Base-by-base conservation (phyloP, 192 early-diverging fungal genomes). In the Rhizophagus clarus region DNA sequence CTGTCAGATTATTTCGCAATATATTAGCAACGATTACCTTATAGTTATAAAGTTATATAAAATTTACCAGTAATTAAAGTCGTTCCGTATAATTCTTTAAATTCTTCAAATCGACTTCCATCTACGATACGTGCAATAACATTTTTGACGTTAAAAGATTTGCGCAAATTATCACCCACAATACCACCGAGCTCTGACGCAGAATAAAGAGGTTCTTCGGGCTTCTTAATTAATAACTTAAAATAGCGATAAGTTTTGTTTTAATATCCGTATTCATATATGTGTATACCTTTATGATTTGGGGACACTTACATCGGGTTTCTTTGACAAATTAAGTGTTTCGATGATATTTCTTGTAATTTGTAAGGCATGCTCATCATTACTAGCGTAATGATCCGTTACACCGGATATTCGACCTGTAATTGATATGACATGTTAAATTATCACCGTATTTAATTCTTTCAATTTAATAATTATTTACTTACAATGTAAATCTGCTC, bases 121-220 rank as follows among this genome's bases (percentile, higher is more conserved):
- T 98, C 97, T 26, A 97, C 97, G 81, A 98, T 92, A 67, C 96
- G 92, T 7, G 97, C 91, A 87, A 98, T 97, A 34, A 98, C 95
- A 82, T 97, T 94, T 74, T 91, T 89, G 67, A 96, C 91, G 80
- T 98, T 96, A 82, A 96, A 97, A 22, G 95, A 85, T 78, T 94
- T 94, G 6, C 93, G 85, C 51, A 97, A 86, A 85, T 97, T 97
- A 81, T 95, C 96, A 71, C 96, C 95, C 26, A 98, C 95, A 77
- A 98, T 96, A 77, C 97, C 97, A 61, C 94, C 96, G 74, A 98
- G 83, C 80, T 98, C 97, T n/a, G 79, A 81, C 3, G 92, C 85
- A 22, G 89, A 76, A 83, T 97, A 97, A 76, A 97, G 83, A 32
- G 97, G 97, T 69, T 90, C 92, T 81, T 95, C 94, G 1, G 90